Evolutionary conservation across 805 yeast species (phyloP), one percentile per base, ranked within the genome.

Genomic region (Priceomyces melissophilus): DNA sequence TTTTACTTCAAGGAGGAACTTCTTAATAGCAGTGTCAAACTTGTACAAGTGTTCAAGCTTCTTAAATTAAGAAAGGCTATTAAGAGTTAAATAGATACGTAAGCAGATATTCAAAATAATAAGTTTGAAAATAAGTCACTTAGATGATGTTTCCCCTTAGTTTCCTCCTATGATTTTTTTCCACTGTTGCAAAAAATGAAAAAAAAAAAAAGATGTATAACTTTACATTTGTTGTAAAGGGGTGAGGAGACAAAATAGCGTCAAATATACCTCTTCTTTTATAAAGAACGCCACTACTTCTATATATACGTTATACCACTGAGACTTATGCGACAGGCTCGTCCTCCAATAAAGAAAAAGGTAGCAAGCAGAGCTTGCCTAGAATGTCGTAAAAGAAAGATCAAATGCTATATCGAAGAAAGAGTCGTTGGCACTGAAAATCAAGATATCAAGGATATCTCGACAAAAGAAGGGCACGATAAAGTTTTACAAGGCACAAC

Each of bases 1-100:
- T 90, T 90, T 58, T 86, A 82, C 63, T 88, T 90, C 67, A 90
- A 90, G 66, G 96, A 90, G 62, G 89, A 86, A 61, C 75, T 89
- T 49, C 80, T 84, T 43, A 56, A 69, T 2, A 72, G 82, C 35
- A 77, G 87, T 35, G 70, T 82, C 38, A 65, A 63, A 41, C 46
- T 84, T 39, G 72, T 86, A 43, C 73, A 67, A 40, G 46, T 80
- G 10, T 50, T 75, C 36, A 44, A 51, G 38, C 38, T 63, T 30
- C 49, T 60, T 43, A 57, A 41, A 34, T 15, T 60, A 32, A 61
- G 53, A 44, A 48, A 52, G 38, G 13, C 44, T 10, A 25, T 35
- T 27, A 29, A 13, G 13, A 7, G 7, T 4, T 20, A 20, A 20
- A 20, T 20, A 20, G 25, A 20, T 20, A 20, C 25, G 25, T 20